These are phyloP conservation scores for Orbilia ellipsospora DNA, from an alignment of 2,329 filamentous ascomycete genomes.

Conservation along the genomic window DNA sequence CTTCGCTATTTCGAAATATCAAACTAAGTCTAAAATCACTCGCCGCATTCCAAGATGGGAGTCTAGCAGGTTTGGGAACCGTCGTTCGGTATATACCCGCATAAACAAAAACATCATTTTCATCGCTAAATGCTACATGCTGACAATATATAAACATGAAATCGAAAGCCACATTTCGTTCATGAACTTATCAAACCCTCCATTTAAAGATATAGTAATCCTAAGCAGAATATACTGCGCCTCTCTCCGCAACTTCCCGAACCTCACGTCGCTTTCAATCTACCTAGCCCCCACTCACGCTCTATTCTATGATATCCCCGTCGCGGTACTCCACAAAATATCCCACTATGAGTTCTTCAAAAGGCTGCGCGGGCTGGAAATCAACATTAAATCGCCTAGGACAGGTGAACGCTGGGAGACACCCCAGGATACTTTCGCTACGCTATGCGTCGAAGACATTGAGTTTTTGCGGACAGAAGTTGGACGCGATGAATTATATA, in stretches of 20 bases:
- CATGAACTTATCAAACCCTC: neutral
- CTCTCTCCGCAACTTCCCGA: conserved; percentile 9
- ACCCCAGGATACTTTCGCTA: too few relatives aligned
- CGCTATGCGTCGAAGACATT: too few relatives aligned
- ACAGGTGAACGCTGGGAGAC: too few relatives aligned
- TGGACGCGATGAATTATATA: too few relatives aligned
- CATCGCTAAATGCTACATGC: too few relatives aligned
- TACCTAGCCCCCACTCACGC: conserved; percentile 6
- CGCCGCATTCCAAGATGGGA: conserved; percentile 11
- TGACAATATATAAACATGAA: too few relatives aligned
- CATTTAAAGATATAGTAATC: conserved; percentile 1
- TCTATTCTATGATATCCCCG: neutral
- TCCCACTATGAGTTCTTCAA: conserved; percentile 10
- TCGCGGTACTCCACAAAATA: conserved; percentile 17
- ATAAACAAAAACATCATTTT: too few relatives aligned
- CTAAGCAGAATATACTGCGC: conserved; percentile 13
- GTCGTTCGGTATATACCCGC: conserved; percentile 3
- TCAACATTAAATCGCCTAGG: neutral
- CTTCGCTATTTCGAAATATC: conserved; percentile 6
- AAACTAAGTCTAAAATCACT: conserved; percentile 7
- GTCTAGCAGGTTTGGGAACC: neutral
- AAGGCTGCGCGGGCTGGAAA: neutral
- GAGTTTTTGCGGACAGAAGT: too few relatives aligned
- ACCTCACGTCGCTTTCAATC: neutral
- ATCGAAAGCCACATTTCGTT: conserved; percentile 12